A percentile compares a stretch with the other conserved stretches of the same genome.
Conservation (phyloP, 1,284 basidiomycete species). For the Neonothopanus nambi region DNA sequence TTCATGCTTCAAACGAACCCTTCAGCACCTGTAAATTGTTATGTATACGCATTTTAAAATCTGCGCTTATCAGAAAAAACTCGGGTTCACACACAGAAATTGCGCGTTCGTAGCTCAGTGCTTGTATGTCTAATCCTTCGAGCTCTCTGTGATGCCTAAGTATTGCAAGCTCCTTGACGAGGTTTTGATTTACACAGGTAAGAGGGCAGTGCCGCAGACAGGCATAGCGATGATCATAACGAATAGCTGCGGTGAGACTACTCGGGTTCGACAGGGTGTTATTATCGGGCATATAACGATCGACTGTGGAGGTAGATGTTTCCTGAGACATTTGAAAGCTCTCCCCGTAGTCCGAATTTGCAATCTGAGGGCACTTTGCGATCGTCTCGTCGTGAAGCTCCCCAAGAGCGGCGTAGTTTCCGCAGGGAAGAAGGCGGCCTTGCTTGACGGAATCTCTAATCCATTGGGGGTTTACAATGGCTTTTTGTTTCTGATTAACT, state of each 20-base stretch:
- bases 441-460: constrained; percentile 53
- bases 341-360: constrained; percentile 10
- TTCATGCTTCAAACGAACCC: constrained; percentile 36
- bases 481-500: constrained; percentile 52
- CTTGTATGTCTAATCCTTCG: constrained; percentile 65
- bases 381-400: constrained; percentile 49
- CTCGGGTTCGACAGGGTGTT: no score
- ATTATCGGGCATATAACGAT: constrained; percentile 10
- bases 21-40: constrained; percentile 50
- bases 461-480: constrained; percentile 70
- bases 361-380: constrained; percentile 40
- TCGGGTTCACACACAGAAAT: constrained; percentile 51
- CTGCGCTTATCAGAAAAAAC: not conserved
- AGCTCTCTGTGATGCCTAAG: constrained; percentile 57
- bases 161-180: constrained; percentile 58
- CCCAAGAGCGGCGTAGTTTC: constrained; percentile 52
- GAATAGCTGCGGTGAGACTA: constrained; percentile 19
- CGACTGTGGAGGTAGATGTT: constrained; percentile 17
- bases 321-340: constrained; percentile 9
- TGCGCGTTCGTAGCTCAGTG: constrained; percentile 66
- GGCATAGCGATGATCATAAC: constrained; percentile 50
- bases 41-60: no score
- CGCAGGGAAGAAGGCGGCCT: constrained; percentile 47
- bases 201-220: constrained; percentile 65
- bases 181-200: constrained; percentile 61